Percentiles rank a stretch among this genome's conserved stretches.
phyloP scores from a whole-genome alignment of 2,329 filamentous ascomycete genomes.

The Verticillium zaregamsianum region DNA sequence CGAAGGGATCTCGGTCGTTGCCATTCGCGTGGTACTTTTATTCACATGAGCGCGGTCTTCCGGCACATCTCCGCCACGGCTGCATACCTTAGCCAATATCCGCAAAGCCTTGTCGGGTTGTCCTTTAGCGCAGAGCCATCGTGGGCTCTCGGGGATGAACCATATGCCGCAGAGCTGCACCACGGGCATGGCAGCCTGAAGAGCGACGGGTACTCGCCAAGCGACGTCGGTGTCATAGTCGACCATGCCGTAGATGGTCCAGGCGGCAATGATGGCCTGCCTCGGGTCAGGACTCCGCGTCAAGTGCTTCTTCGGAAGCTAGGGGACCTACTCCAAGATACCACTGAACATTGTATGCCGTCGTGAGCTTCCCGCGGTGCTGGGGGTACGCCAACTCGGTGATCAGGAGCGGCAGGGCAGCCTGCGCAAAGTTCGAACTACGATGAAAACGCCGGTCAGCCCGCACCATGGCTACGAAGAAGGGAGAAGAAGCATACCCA shows the following conservation, averaged over 20 bases:
- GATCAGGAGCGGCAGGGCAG: conserved; percentile 47
- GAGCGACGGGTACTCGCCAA: conserved; percentile 46
- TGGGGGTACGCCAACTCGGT: conserved; percentile 51
- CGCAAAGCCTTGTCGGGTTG: conserved; percentile 27
- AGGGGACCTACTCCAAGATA: conserved; percentile 34
- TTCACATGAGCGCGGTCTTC: too few species aligned
- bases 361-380: conserved; percentile 42
- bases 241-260: conserved; percentile 45
- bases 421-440: conserved; percentile 43
- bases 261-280: conserved; percentile 35
- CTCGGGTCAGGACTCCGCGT: too few species aligned
- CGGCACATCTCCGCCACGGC: too few species aligned
- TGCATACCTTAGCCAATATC: conserved; percentile 23
- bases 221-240: conserved; percentile 37
- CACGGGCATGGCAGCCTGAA: conserved; percentile 43
- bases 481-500: background rate
- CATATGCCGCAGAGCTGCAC: conserved; percentile 48
- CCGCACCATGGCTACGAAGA: too few species aligned
- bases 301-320: too few species aligned
- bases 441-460: too few species aligned
- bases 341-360: conserved; percentile 53
- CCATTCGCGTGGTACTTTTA: conserved; percentile 23
- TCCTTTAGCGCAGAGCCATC: conserved; percentile 34
- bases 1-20: conserved; percentile 37
- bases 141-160: conserved; percentile 39